Evolutionary conservation across 768 basidiomycete genomes (phyloP), one percentile per base, ranked within the genome.

Genomic region (Tylopilus sp.): DNA sequence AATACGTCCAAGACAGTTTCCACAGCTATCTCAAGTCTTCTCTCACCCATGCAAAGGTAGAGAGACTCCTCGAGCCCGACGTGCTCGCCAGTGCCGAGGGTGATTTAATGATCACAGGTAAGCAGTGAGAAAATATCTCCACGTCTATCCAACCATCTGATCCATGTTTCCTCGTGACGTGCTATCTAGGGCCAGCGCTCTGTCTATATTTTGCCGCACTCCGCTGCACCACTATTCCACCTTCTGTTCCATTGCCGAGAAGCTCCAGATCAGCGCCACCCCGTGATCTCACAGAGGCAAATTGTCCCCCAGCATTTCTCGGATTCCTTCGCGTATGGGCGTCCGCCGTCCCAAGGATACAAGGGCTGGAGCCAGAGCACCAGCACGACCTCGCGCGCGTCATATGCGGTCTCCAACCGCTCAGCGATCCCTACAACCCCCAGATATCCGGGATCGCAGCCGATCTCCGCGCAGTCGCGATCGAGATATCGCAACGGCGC

Each of bases 81-180:
- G 67, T 89, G 1, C 72, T 93, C 6, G 85, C 83, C 31, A 85
- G 83, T 40, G 91, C 88, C 11, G 87, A 91, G 69, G 80, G 76
- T 0, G 90, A 93, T 74, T 69, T 93, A 26, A 92, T 92, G 89
- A 86, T 93, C 52, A 84, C 87, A 63, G 90, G 91, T 83, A 44
- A 54, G 78, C 57, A 56, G 76, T 56, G n/a, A 20, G 11, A 31
- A 31, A 39, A 51, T 51, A 11, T 21, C 28, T 23, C 13, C 35
- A 43, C 6, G 35, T n/a, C 25, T 18, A 17, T 6, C 47, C 33
- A 13, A n/a, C n/a, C 28, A 18, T 41, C 20, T 41, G 6, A 47
- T 41, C 28, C 9, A 50, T n/a, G n/a, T 21, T 35, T 17, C 9
- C 21, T 38, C 45, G 15, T 47, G 12, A 21, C 35, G 17, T 25